Evolutionary conservation across 2,329 filamentous ascomycete species (phyloP), one percentile per base, ranked within the genome.

Genomic region (Raffaelea ambrosiae): DNA sequence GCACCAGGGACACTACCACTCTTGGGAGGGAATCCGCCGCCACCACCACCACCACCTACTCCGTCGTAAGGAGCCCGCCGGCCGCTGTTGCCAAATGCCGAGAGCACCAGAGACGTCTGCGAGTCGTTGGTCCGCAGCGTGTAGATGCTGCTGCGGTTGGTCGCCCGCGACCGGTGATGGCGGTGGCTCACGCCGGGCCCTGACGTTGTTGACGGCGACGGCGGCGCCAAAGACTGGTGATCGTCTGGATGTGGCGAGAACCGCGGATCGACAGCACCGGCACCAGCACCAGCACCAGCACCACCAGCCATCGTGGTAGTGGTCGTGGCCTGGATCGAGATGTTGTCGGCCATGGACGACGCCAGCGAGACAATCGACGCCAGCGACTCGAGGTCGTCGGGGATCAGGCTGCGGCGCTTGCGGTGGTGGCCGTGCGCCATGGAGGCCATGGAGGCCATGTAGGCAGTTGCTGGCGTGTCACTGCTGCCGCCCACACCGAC

Each of bases 41-140:
- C 36, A 39, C 10, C 36, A 9, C 29, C 43, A n/a, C n/a, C n/a
- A n/a, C 50, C 74, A 73, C 19, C 41, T 0, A 67, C 67, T 46
- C 69, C 73, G 53, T 29, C 13, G 26, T 7, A 13, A 29, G 26
- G 26, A 13, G 26, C 13, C 7, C 26, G 26, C 26, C 26, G 26
- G 13, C 67, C 71, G n/a, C n/a, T n/a, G 21, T 71, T 66, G 31
- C 69, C 68, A 44, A 71, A 72, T 0, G 73, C 67, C 0, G 74
- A 72, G 8, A 77, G 58, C 0, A 76, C 63, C 5, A 81, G 60
- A 0, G 77, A 80, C 3, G 70, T 66, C 50, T 77, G 71, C 0
- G 77, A 81, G 45, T 70, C 73, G 51, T 73, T 76, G 0, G 77
- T 76, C 19, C 69, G 70, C 3, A 83, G 61, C 3, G 78, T 84